phyloP scores from a whole-genome alignment of 2,329 filamentous ascomycete species.

The Trichoderma simmonsii region DNA sequence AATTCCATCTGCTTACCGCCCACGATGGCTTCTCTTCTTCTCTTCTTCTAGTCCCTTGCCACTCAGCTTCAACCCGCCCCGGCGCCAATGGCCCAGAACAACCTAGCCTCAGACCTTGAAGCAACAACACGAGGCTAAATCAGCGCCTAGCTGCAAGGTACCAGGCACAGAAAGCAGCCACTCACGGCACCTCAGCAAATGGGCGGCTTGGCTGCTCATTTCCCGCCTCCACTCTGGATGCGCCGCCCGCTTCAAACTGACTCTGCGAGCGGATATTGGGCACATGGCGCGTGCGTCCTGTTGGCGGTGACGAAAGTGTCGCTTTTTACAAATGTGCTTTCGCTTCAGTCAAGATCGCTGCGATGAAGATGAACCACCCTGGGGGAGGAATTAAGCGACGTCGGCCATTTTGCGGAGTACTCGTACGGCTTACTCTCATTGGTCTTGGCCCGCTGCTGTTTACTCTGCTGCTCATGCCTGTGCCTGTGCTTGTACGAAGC shows the following conservation, averaged over 20 bases:
- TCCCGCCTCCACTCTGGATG: conserved; percentile 11
- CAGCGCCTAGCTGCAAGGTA: conserved; percentile 9
- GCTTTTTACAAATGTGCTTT: background rate
- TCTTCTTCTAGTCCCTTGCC: background rate
- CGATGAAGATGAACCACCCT: conserved; percentile 2
- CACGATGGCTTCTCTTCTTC: background rate
- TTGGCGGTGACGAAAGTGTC: conserved; percentile 3
- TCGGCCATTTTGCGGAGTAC: conserved; percentile 14
- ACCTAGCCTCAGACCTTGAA: background rate
- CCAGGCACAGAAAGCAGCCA: conserved; percentile 11
- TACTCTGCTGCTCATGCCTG: background rate
- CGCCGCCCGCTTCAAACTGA: background rate
- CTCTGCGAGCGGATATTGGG: background rate
- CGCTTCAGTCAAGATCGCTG: background rate
- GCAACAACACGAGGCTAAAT: conserved; percentile 6
- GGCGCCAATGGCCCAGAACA: background rate
- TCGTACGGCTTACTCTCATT: background rate
- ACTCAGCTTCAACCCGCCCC: background rate
- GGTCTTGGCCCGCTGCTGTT: background rate
- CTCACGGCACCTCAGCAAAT: background rate
- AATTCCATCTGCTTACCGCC: background rate
- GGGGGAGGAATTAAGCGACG: conserved; percentile 1
- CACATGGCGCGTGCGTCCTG: background rate
- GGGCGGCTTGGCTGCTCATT: conserved; percentile 10
- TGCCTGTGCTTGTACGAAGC: background rate